Evolutionary conservation across 2,329 filamentous ascomycete species (phyloP).

Genomic region (Botrytis fabae): DNA sequence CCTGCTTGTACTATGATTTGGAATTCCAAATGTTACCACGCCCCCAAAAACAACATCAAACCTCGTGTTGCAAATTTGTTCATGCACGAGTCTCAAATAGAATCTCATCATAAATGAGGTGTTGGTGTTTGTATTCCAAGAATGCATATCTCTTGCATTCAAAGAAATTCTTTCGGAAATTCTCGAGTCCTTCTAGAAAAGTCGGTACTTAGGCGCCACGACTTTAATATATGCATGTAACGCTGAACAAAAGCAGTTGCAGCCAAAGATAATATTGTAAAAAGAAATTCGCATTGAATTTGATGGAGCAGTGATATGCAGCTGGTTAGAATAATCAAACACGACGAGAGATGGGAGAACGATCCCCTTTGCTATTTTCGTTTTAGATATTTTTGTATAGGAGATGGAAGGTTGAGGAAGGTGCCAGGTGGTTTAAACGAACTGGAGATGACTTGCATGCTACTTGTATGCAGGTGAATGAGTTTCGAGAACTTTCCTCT

Average conservation of each 20-base stretch:
- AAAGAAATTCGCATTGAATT: background rate
- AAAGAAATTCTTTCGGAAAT: constrained; percentile 12
- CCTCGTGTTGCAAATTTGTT: constrained; percentile 13
- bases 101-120: constrained; percentile 11
- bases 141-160: constrained; percentile 4
- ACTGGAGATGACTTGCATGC: constrained; percentile 32
- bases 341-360: background rate
- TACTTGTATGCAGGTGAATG: constrained; percentile 22
- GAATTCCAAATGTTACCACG: background rate
- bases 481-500: constrained; percentile 4
- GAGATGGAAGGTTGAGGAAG: constrained; percentile 24
- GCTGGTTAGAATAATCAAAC: background rate
- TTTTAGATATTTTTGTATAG: constrained; percentile 28
- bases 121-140: background rate
- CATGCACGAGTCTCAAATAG: background rate
- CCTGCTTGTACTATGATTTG: constrained; percentile 4
- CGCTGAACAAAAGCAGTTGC: constrained; percentile 6
- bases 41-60: background rate
- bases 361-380: background rate
- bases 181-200: constrained; percentile 24
- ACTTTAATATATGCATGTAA: background rate
- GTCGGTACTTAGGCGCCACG: constrained; percentile 9
- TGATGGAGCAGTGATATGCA: constrained; percentile 5
- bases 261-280: background rate
- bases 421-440: constrained; percentile 14